A percentile compares a stretch with the other conserved stretches of the same genome.
Evolutionary conservation across 192 early-diverging fungal genomes (phyloP).

Genomic region (Linnemannia zychae): DNA sequence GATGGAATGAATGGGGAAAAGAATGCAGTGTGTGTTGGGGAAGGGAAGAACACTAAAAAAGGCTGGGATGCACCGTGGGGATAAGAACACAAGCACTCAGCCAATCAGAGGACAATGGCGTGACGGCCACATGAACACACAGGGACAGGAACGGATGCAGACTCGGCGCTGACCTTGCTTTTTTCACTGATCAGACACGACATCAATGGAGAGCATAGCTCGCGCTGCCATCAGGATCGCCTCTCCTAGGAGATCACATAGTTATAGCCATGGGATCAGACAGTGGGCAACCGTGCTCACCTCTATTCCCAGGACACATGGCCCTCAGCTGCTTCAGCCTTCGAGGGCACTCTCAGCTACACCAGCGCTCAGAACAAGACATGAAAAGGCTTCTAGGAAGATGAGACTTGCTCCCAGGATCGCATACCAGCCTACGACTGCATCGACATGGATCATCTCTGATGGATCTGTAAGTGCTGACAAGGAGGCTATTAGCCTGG

Average conservation of each 20-base stretch:
- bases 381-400: constrained; percentile 15
- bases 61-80: too few relatives aligned
- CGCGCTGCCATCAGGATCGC: background rate
- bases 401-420: constrained; percentile 10
- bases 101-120: too few relatives aligned
- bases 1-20: background rate
- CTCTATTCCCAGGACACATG: constrained; percentile 17
- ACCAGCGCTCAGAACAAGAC: background rate
- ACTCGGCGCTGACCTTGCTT: background rate
- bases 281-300: constrained; percentile 30
- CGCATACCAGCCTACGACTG: constrained; percentile 26
- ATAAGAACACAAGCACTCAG: too few relatives aligned
- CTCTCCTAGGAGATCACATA: background rate
- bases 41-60: too few relatives aligned
- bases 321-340: background rate
- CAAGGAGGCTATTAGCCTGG: constrained; percentile 42
- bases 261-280: constrained; percentile 8
- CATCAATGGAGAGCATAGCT: background rate
- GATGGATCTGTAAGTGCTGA: constrained; percentile 46
- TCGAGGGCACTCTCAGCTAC: background rate
- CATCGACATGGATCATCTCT: constrained; percentile 47
- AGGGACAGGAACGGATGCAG: too few relatives aligned
- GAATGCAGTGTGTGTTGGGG: too few relatives aligned
- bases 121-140: background rate
- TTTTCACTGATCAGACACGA: background rate